Evolutionary conservation across 768 basidiomycete genomes (phyloP), one percentile per base, ranked within the genome.

Genomic region (Macrolepiota fuliginosa): DNA sequence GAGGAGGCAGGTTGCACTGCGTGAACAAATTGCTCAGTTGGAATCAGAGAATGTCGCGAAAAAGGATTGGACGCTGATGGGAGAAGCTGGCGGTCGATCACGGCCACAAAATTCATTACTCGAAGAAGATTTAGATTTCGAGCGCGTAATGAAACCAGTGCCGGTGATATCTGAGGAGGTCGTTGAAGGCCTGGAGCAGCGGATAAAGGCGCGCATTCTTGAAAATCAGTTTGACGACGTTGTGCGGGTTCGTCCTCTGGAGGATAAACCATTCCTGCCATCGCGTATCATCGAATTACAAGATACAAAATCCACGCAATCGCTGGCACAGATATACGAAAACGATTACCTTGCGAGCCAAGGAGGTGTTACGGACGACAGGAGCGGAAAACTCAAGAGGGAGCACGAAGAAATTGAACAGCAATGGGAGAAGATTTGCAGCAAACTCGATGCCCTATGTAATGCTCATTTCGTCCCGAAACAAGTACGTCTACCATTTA

Each of bases 381-480:
- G 94, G 6, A 96, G 98, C 65, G 94, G 90, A 19, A 95, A 92
- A 72, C 78, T 98, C 39, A 78, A 82, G 69, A 90, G 91, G 69
- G 93, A 97, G 72, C 96, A 98, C 71, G 86, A 88, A 13, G 95
- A 92, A 72, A 87, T 98, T 56, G 88, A 91, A 59, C 77, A 79
- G 54, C 66, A 88, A 10, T 98, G 96, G 93, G 91, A 93, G 58
- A 83, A 81, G 50, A 89, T 99, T 37, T 92, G 88, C 61, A 78
- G 83, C 49, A 97, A 96, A 70, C 79, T 98, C 37, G 97, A 98
- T 74, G 94, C 96, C 19, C 77, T 98, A 37, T 92, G 91, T 72
- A 98, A 98, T 70, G 88, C 95, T 1, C 93, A 98, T 72, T 98
- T 94, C 72, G 90, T 92, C 15, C 97, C 96, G 1, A 98, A 98